phyloP scores from a whole-genome alignment of 192 early-diverging fungal species.

The Gryganskiella cystojenkinii region DNA sequence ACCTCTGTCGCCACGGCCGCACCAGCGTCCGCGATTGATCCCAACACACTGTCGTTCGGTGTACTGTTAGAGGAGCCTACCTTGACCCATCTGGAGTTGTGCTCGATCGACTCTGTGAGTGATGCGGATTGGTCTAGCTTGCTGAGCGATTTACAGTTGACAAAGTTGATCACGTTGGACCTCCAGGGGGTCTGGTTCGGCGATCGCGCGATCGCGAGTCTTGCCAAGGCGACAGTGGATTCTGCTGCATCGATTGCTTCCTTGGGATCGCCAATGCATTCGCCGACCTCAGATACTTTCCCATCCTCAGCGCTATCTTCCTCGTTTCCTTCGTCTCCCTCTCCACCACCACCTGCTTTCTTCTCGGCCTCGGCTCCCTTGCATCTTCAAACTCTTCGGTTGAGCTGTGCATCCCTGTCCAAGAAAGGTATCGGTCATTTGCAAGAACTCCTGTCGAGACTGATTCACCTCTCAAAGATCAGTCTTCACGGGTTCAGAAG shows the following conservation, averaged over 20 bases:
- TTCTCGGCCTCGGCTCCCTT: conserved; percentile 17
- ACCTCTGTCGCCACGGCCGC: neutral
- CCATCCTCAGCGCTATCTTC: conserved; percentile 10
- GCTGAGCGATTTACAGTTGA: conserved; percentile 18
- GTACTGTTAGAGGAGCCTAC: conserved; percentile 25
- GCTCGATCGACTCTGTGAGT: conserved; percentile 31
- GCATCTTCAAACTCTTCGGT: conserved; percentile 23
- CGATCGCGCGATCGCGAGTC: conserved; percentile 24
- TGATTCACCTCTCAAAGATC: conserved; percentile 29
- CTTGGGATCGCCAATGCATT: too few relatives aligned
- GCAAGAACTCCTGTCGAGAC: conserved; percentile 29
- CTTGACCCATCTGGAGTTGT: conserved; percentile 34
- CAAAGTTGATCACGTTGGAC: conserved; percentile 24
- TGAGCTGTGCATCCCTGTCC: conserved; percentile 22
- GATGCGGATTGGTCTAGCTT: conserved; percentile 37
- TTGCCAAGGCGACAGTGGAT: conserved; percentile 1
- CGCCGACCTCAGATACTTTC: neutral
- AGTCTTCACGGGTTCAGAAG: conserved; percentile 44
- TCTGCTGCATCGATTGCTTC: conserved; percentile 6
- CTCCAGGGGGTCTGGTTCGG: conserved; percentile 35
- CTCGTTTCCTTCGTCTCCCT: conserved; percentile 12
- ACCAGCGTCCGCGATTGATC: neutral
- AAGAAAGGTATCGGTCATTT: conserved; percentile 9
- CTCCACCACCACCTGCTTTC: conserved; percentile 15
- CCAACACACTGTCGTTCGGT: conserved; percentile 15